Base-by-base conservation (phyloP, 176 grass and related monocot species). In the Lolium multiflorum region DNA sequence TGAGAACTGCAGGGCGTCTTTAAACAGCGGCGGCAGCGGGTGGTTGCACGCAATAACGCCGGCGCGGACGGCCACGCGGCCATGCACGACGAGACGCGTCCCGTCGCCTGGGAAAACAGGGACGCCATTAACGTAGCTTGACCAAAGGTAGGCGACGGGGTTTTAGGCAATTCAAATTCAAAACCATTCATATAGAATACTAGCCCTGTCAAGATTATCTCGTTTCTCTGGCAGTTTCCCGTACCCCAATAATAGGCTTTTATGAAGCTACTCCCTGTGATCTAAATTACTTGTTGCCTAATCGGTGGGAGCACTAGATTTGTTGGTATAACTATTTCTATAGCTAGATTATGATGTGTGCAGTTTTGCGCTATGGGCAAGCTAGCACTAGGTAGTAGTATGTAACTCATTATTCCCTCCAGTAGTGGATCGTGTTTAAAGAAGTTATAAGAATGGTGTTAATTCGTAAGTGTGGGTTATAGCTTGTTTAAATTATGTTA, bases 321-420 rank as follows among this genome's bases (percentile, higher is more conserved):
- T 67, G 5, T 16, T 67, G 18, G 28, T 56, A 37, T 71, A 21
- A 43, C 12, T 31, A 41, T 81, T 48, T 82, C 20, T 71, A 22
- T 56, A 71, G 65, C 21, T 71, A 31, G 48, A 24, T 81, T 55
- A 81, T 18, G 48, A 68, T 69, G 20, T 82, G 64, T 82, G 43
- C 47, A 68, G 25, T 18, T 81, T 81, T 80, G 56, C 38, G 46
- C n/a, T 79, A n/a, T 62, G 78, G 78, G 61, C 44, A 81, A 67
- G 46, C 15, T 52, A 25, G 62, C 48, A 50, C 9, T 35, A 11
- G 28, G 79, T 35, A 67, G 11, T 21, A 88, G n/a, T n/a, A n/a
- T n/a, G 20, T 50, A 17, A 39, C 58, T 75, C 20, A 41, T 52
- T 50, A 18, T 7, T 46, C 41, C 12, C 62, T n/a, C 38, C 2